Evolutionary conservation across 768 basidiomycete species (phyloP), one percentile per base, ranked within the genome.

Genomic region (Lactarius pseudohatsudake): DNA sequence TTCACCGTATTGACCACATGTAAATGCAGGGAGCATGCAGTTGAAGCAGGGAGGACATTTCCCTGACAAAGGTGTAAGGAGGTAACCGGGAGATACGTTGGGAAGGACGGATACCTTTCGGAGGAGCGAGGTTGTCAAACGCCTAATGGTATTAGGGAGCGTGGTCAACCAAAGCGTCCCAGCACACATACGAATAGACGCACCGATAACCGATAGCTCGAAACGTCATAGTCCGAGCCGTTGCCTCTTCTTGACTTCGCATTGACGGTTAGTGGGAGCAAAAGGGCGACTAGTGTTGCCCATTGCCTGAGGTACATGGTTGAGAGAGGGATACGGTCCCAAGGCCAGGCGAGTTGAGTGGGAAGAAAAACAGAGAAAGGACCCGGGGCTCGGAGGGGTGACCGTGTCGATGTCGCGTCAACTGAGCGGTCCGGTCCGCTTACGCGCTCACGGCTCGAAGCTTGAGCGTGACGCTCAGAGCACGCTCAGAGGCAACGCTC

Each of bases 1-100:
- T 54, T 87, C 79, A 32, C 94, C 96, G 70, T 86, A 97, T 76
- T 98, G 94, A 1, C 94, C 94, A 74, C 96, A 99, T 0, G 83
- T 89, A 77, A 96, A 98, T 0, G 86, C 90, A 0, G 95, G 94
- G 18, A 99, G 81, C 62, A 94, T 82, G 76, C 96, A 99, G 76
- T 99, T 98, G 82, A 99, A 99, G 77, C 96, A 98, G 4, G 90
- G 90, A 8, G 91, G 91, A 69, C 91, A 92, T 76, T 85, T 70
- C 40, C 66, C 77, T 77, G 59, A 32, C 18, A 40, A 16, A 59
- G 50, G 50, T 26, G 26, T 53, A 15, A 28, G 50, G 11, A 26
- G 26, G 26, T 53, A 28, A 53, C 26, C 13, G 30, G 7, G 18
- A 18, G 26, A 50, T 15, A 26, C 36, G 36, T 67, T 47, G 47